Conservation (phyloP, 345 rosid species). For the Melastoma malabathricum region DNA sequence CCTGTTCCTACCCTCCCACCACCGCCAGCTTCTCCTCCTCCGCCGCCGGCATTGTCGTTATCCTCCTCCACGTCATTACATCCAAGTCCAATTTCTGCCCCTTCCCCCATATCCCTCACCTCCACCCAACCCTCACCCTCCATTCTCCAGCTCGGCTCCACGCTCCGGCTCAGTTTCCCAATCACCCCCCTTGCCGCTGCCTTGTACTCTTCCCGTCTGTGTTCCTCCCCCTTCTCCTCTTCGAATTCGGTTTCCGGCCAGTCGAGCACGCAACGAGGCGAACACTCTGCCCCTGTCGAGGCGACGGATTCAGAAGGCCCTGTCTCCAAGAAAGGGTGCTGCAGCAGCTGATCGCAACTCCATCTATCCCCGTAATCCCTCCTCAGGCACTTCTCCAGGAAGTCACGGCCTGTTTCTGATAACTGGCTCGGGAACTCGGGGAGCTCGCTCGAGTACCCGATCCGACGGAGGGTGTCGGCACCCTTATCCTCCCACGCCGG, state of each 20-base stretch:
- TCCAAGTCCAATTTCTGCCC: background rate
- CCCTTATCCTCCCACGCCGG: conserved; percentile 67
- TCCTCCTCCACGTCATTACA: conserved; percentile 3
- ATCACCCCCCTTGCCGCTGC: conserved; percentile 17
- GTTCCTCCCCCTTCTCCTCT: conserved; percentile 9
- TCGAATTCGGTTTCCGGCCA: conserved; percentile 38
- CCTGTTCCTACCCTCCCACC: conserved; percentile 11
- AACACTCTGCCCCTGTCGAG: conserved; percentile 11
- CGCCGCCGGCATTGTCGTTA: too few relatives aligned
- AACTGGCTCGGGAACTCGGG: conserved; percentile 34
- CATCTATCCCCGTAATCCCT: conserved; percentile 41
- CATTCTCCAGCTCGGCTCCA: conserved; percentile 41
- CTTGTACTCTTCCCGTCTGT: background rate
- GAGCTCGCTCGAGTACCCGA: conserved; percentile 38
- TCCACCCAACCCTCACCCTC: conserved; percentile 30
- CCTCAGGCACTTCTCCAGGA: conserved; percentile 42
- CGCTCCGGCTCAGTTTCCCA: conserved; percentile 19
- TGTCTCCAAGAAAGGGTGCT: conserved; percentile 41
- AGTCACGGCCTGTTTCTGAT: conserved; percentile 47
- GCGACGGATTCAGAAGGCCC: conserved; percentile 10
- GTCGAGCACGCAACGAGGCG: conserved; percentile 53
- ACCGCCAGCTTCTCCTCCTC: conserved; percentile 11
- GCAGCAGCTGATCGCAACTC: conserved; percentile 61
- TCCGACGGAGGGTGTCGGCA: conserved; percentile 32
- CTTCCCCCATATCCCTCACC: conserved; percentile 23